Evolutionary conservation across 495 filamentous ascomycete species (phyloP), one percentile per base, ranked within the genome.

Genomic region (Hypoxylon cercidicola): DNA sequence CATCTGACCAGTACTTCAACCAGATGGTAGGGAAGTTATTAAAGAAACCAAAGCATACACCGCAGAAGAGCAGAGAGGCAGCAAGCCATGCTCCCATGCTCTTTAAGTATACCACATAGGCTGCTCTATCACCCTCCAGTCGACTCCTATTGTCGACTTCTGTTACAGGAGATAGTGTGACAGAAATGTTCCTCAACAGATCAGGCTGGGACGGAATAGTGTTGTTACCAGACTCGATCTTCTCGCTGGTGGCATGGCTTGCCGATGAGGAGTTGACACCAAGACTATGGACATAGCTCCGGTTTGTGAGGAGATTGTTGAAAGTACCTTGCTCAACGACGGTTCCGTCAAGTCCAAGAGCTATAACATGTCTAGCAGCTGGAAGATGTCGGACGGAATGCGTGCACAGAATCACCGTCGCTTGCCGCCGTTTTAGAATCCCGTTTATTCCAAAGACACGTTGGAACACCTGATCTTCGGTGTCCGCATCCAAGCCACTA

Each of bases 401-500:
- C 3, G 75, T 76, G 23, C 82, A 80, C 25, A 88, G 71, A 11
- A 89, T 73, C 3, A 85, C 77, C 0, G 85, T 85, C 11, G 82
- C 71, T 21, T 75, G 69, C 18, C 77, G 77, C 30, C 77, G 72
- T 13, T 81, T 77, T 1, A 89, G 71, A 3, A 90, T 70, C 12
- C 86, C 86, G 12, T 82, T 70, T n/a, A 61, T 67, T 6, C 85
- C 82, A 34, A 90, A 78, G 2, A 90, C 69, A 32, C 76, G 76
- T 23, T 83, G 77, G 56, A 88, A 89, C 1, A 90, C 82, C 13
- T 82, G 77, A 7, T 85, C 79, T 64, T 88, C 87, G 0, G 88
- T 89, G 8, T 81, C 77, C 0, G 79, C 73, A 65, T 90, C 88
- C 11, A 90, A 76, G 3, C 84, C 86, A 51, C 82, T 88, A 19